Conservation (phyloP, 352 stramenopile genomes). For the Globisporangium echinulatum region DNA sequence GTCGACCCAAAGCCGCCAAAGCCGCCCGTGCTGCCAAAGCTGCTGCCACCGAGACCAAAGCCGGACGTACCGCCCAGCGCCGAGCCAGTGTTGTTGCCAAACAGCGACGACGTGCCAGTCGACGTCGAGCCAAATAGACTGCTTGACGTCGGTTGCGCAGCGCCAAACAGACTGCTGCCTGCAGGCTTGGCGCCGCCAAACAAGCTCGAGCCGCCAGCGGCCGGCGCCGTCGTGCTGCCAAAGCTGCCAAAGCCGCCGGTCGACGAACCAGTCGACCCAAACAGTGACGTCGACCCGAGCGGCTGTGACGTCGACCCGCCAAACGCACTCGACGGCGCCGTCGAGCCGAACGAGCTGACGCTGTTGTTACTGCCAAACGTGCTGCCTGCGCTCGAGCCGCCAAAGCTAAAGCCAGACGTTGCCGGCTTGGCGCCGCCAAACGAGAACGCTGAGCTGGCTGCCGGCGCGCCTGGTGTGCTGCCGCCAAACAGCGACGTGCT, state of each 20-base stretch:
- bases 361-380: conserved; percentile 30
- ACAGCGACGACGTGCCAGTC: conserved; percentile 31
- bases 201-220: conserved; percentile 13
- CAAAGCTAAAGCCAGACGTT: conserved; percentile 37
- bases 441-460: conserved; percentile 27
- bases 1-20: conserved; percentile 44
- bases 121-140: conserved; percentile 26
- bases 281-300: conserved; percentile 32
- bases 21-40: conserved; percentile 29
- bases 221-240: conserved; percentile 22
- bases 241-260: conserved; percentile 37
- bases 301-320: conserved; percentile 25
- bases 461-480: conserved; percentile 17
- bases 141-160: conserved; percentile 13
- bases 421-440: conserved; percentile 34
- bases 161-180: no score
- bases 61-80: conserved; percentile 25
- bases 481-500: conserved; percentile 40
- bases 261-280: conserved; percentile 24
- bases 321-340: conserved; percentile 30
- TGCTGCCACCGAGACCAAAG: conserved; percentile 32
- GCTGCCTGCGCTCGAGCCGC: conserved; percentile 18
- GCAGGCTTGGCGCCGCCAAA: conserved; percentile 28
- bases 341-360: conserved; percentile 23
- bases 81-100: conserved; percentile 22